These are phyloP conservation scores for Fraxinus sp. DNA, from an alignment of 305 asterid genomes.

Conservation along the genomic window DNA sequence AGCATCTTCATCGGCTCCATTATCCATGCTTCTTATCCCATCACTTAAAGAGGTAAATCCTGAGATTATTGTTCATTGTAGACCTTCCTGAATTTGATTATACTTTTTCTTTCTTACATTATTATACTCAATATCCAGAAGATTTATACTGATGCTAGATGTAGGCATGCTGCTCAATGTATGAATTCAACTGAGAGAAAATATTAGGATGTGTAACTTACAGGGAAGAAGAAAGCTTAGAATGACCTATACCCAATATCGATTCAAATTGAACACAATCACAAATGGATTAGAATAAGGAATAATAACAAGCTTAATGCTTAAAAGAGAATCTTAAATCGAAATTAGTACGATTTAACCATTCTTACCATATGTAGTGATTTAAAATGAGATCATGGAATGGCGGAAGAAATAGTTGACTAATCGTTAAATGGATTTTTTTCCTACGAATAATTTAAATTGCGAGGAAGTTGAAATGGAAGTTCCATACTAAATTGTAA, in stretches of 20 bases:
- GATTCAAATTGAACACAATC: slow-evolving; percentile 1
- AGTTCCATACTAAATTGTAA: neutral
- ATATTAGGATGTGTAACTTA: neutral
- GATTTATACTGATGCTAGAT: neutral
- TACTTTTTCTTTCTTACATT: neutral
- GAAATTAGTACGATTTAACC: neutral
- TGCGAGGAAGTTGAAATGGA: neutral
- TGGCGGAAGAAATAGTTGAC: slow-evolving; percentile 1
- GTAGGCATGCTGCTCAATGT: slow-evolving; percentile 3
- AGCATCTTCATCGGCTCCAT: slow-evolving; percentile 59
- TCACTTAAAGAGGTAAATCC: slow-evolving; percentile 75
- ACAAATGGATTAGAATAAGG: neutral
- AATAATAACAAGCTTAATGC: neutral
- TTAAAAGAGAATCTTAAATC: neutral
- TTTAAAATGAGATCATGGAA: neutral
- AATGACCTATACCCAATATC: slow-evolving; percentile 1
- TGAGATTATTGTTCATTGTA: neutral
- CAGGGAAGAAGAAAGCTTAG: neutral
- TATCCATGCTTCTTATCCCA: slow-evolving; percentile 70
- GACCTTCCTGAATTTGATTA: slow-evolving; percentile 6
- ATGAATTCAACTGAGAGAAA: slow-evolving; percentile 7
- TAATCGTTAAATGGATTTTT: neutral
- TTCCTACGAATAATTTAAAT: slow-evolving; percentile 4
- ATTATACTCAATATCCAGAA: neutral
- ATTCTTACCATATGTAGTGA: neutral